Percentiles rank a stretch among this genome's conserved stretches.
Evolutionary conservation across 2,329 filamentous ascomycete genomes (phyloP).

Genomic region (Trichophyton rubrum): DNA sequence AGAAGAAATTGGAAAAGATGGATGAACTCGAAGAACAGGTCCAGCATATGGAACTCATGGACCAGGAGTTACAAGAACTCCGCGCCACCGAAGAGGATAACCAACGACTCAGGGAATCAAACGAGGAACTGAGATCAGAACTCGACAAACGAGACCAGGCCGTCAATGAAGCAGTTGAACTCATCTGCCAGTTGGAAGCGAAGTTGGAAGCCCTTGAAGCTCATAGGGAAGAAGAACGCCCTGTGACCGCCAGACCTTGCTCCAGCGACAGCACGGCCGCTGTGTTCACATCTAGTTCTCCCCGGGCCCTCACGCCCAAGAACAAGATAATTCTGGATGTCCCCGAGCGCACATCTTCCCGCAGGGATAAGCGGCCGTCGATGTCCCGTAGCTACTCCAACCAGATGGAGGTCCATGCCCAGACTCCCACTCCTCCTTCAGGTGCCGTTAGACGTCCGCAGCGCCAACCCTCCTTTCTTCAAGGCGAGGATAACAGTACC

Average conservation of each 20-base stretch:
- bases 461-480: slow-evolving; percentile 28
- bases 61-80: slow-evolving; percentile 28
- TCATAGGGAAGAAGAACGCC: slow-evolving; percentile 10
- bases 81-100: slow-evolving; percentile 27
- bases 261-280: slow-evolving; percentile 13
- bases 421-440: slow-evolving; percentile 12
- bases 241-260: slow-evolving; percentile 18
- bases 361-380: slow-evolving; percentile 16
- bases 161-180: slow-evolving; percentile 31
- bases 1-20: slow-evolving; percentile 29
- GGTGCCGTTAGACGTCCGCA: slow-evolving; percentile 20
- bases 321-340: slow-evolving; percentile 22
- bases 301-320: slow-evolving; percentile 21
- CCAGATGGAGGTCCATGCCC: slow-evolving; percentile 6
- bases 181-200: slow-evolving; percentile 33
- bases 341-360: slow-evolving; percentile 30
- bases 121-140: slow-evolving; percentile 26
- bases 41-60: slow-evolving; percentile 18
- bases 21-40: slow-evolving; percentile 27
- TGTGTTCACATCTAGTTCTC: slow-evolving; percentile 10
- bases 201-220: slow-evolving; percentile 25
- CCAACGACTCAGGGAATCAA: slow-evolving; percentile 25
- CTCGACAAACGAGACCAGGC: slow-evolving; percentile 31
- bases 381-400: slow-evolving; percentile 10
- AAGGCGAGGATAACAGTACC: slow-evolving; percentile 25